Base-by-base conservation (phyloP, 108 stramenopile genomes). In the Cylindrotheca fusiformis region DNA sequence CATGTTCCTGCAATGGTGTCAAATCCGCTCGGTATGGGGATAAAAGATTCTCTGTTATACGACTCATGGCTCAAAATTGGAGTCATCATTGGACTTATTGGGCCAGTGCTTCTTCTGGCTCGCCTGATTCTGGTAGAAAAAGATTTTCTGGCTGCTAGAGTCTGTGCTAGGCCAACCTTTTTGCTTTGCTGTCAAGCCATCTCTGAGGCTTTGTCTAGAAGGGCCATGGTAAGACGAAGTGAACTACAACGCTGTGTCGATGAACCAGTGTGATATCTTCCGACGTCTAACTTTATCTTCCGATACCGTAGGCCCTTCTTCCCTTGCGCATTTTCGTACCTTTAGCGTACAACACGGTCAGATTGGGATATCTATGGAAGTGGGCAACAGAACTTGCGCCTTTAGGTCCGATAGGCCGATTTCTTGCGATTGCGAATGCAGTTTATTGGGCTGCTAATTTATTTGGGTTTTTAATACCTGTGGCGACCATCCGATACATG, bases 281-380 rank as follows among this genome's bases (percentile, higher is more conserved):
- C n/a, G n/a, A n/a, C n/a, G n/a, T n/a, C n/a, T n/a, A n/a, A n/a
- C n/a, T n/a, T n/a, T n/a, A n/a, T n/a, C n/a, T n/a, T n/a, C n/a
- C n/a, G n/a, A n/a, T n/a, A 50, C 24, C 26, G 0, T 27, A 79
- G 84, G 14, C 79, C 21, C 84, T 86, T 2, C 63, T 90, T 0
- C 89, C 89, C 0, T 65, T 90, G 19, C 72, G 89, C 44, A 81
- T 90, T 32, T 68, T 87, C 41, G 79, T 85, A 59, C 85, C 86
- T 6, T 58, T 90, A 25, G 49, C 60, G 3, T 90, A 85, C 78
- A 87, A 87, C 54, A 58, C 67, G 1, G 32, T 80, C 26, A 75
- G 86, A 50, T 44, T 90, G 14, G 63, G 55, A 4, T 82, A 81
- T 29, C 63, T 90, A 12, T 83, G 79, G 76, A 26, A 52, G 4